Evolutionary conservation across 1,284 basidiomycete species (phyloP).

Genomic region (Trichosporon coremiiforme): DNA sequence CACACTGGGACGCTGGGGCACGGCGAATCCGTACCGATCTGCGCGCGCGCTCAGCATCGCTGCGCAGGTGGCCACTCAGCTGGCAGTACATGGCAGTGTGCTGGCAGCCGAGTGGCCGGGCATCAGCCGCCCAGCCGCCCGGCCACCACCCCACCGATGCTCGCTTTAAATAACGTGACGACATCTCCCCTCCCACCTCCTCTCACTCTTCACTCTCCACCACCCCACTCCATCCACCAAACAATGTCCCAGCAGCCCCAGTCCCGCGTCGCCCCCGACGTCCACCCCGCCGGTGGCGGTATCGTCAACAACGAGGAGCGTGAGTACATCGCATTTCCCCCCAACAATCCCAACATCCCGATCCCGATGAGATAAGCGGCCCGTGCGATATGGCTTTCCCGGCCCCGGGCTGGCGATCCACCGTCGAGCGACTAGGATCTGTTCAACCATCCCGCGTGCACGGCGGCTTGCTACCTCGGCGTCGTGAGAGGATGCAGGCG

Average conservation of each 20-base stretch:
- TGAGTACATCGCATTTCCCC: not conserved
- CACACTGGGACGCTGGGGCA: too few relatives aligned
- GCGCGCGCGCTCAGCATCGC: too few relatives aligned
- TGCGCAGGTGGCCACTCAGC: too few relatives aligned
- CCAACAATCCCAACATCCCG: not conserved
- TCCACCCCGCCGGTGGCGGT: constrained; percentile 30
- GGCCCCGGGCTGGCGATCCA: not conserved
- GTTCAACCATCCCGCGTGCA: too few relatives aligned
- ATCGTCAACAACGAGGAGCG: constrained; percentile 27
- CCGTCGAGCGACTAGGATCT: not conserved
- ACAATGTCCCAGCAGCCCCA: constrained; percentile 20
- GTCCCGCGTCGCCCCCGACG: constrained; percentile 30
- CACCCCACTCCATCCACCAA: not conserved
- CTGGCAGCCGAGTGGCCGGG: too few relatives aligned
- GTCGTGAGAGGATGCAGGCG: not conserved
- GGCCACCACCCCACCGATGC: too few relatives aligned
- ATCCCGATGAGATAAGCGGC: not conserved
- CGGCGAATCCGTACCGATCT: too few relatives aligned
- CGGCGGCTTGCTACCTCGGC: too few relatives aligned
- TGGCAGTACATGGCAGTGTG: too few relatives aligned
- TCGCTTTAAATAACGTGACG: constrained; percentile 18
- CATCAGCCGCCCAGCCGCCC: not conserved
- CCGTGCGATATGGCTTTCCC: constrained; percentile 7
- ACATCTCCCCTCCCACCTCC: not conserved
- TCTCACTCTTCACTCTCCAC: not conserved